A percentile compares a stretch with the other conserved stretches of the same genome.
These are phyloP conservation scores for Globisporangium nodosum DNA, from an alignment of 352 stramenopile species.

Conservation along the genomic window DNA sequence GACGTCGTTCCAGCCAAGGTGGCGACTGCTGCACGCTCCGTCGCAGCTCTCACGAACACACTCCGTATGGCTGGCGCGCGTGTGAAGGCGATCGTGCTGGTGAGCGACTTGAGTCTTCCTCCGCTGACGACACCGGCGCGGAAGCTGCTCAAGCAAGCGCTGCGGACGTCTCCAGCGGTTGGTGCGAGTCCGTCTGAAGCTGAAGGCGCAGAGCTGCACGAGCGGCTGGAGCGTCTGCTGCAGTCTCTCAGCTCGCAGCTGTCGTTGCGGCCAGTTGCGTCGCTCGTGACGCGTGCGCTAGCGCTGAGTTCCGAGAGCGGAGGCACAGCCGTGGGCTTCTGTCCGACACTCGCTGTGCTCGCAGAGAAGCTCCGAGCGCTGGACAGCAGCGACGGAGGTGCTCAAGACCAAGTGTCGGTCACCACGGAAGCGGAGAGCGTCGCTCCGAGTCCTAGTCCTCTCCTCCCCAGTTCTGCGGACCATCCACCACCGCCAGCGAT, in stretches of 20 bases:
- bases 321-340: slow-evolving; percentile 23
- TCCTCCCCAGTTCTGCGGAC: background rate
- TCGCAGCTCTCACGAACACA: slow-evolving; percentile 22
- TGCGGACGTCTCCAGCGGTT: background rate
- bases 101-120: slow-evolving; percentile 43
- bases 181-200: slow-evolving; percentile 10
- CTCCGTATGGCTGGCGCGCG: background rate
- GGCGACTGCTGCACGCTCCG: slow-evolving; percentile 12
- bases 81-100: slow-evolving; percentile 27
- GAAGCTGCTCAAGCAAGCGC: slow-evolving; percentile 23
- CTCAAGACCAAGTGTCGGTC: background rate
- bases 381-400: background rate
- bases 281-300: slow-evolving; percentile 33
- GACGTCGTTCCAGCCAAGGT: slow-evolving; percentile 41
- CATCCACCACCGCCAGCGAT: slow-evolving; percentile 1
- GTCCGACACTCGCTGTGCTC: slow-evolving; percentile 18
- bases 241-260: slow-evolving; percentile 19
- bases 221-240: slow-evolving; percentile 10
- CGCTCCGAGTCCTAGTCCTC: slow-evolving; percentile 10
- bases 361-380: slow-evolving; percentile 11
- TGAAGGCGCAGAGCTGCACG: background rate
- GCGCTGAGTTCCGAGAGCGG: background rate
- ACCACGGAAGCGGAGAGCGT: slow-evolving; percentile 10
- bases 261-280: slow-evolving; percentile 25
- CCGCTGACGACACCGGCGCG: slow-evolving; percentile 41